Evolutionary conservation across 2,329 filamentous ascomycete genomes (phyloP), one percentile per base, ranked within the genome.

Genomic region (Trichoderma sp.): DNA sequence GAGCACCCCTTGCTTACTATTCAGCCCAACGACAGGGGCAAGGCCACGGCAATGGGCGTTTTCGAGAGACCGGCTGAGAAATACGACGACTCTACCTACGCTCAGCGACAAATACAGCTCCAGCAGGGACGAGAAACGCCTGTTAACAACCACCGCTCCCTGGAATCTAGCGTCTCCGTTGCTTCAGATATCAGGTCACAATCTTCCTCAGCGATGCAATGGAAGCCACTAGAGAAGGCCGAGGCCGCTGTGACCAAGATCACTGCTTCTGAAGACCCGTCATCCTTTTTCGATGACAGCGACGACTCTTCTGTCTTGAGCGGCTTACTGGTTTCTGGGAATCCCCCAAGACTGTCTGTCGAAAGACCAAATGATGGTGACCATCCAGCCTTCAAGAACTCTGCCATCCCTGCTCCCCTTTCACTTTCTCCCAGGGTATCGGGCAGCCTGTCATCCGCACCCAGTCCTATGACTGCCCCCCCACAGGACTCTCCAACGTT

Each of bases 21-120:
- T 13, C 88, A 92, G 69, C 90, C 91, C 0, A 89, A 89, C 70
- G 94, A 97, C 72, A 83, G 87, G 56, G 92, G 91, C 61, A 97
- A 95, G 76, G 91, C 92, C 5, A 96, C 92, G 0, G 91, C 92
- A 1, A 79, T 84, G 73, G 83, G 83, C 22, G 80, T 85, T 27
- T 84, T 86, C 69, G 90, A 90, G 71, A 93, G 93, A 75, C 92
- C 93, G 1, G 80, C 82, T 2, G 87, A 90, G 60, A 86, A 89
- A 8, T 97, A 95, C 72, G 92, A 97, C 73, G 94, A 97, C 74
- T 88, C 90, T 22, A 91, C 92, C 74, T 97, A 92, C 74, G 87
- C 92, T 5, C 90, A 96, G 75, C 88, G 93, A 53, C 91, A 97
- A 74, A 81, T 92, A 57, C 91, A 93, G 76, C 87, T 97, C 76